Percentiles rank a stretch among this genome's conserved stretches.
phyloP scores from a whole-genome alignment of 495 filamentous ascomycete genomes.

The Neurospora sp. region DNA sequence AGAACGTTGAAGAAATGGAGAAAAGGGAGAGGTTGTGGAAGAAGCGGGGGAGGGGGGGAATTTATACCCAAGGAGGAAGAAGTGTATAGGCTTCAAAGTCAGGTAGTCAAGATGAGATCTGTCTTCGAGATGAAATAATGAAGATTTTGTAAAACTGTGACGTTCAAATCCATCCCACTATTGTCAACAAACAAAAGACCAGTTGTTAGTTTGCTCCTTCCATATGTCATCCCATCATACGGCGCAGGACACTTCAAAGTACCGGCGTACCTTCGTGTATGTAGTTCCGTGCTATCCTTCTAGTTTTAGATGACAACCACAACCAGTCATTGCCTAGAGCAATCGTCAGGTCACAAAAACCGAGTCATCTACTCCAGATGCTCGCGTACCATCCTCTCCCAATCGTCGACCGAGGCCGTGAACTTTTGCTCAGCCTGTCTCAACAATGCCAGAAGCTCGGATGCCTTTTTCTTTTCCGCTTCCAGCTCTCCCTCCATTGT shows the following conservation, averaged over 20 bases:
- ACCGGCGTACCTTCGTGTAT: not conserved
- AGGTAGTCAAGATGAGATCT: not conserved
- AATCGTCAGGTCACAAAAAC: not conserved
- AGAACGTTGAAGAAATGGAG: not conserved
- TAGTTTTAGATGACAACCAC: not conserved
- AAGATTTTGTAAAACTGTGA: not conserved
- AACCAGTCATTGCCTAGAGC: not conserved
- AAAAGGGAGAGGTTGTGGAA: not conserved
- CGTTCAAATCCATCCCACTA: not conserved
- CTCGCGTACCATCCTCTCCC: not conserved
- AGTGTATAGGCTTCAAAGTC: not conserved
- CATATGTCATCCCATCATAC: not conserved
- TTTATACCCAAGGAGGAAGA: not conserved
- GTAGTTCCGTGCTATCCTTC: not conserved
- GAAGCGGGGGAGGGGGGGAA: not conserved
- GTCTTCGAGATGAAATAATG: not conserved
- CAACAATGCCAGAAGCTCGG: not conserved
- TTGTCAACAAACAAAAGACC: not conserved
- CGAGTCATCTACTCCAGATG: not conserved
- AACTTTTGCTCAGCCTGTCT: not conserved
- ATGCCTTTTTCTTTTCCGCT: not conserved
- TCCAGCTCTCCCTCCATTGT: not conserved
- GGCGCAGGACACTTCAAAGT: not conserved
- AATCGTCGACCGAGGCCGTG: not conserved
- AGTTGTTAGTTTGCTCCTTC: not conserved